A percentile compares a stretch with the other conserved stretches of the same genome.
phyloP scores from a whole-genome alignment of 139 green algal genomes.

The Micractinium conductrix region DNA sequence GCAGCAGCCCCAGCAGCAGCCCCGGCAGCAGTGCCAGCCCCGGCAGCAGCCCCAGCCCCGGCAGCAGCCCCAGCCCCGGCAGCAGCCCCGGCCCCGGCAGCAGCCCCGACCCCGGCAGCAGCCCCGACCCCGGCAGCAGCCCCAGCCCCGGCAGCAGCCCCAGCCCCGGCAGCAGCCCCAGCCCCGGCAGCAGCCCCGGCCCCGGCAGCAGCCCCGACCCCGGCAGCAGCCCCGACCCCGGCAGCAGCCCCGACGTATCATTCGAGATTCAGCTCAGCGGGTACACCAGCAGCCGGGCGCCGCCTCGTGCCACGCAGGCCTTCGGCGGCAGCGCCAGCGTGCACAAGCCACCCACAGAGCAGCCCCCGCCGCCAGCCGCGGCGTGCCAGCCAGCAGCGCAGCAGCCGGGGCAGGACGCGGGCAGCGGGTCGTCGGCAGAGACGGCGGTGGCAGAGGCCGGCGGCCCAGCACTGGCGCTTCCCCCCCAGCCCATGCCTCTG shows the following conservation, averaged over 20 bases:
- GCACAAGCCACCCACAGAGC: not conserved
- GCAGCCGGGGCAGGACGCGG: too few species aligned
- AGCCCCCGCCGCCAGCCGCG: not conserved
- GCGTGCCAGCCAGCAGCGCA: not conserved
- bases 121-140: not conserved
- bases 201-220: not conserved
- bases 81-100: too few species aligned
- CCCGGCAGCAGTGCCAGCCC: not conserved
- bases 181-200: not conserved
- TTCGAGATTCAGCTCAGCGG: conserved; percentile 20
- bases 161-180: not conserved
- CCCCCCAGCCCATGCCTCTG: not conserved
- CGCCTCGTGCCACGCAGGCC: not conserved
- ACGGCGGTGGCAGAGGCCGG: not conserved
- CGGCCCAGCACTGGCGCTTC: not conserved
- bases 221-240: too few species aligned
- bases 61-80: not conserved
- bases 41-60: not conserved
- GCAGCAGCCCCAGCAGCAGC: not conserved
- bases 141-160: not conserved
- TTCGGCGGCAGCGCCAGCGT: not conserved
- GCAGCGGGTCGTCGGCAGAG: not conserved
- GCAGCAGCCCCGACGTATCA: not conserved
- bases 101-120: too few species aligned
- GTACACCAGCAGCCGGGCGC: not conserved